phyloP scores from a whole-genome alignment of 129 eudicot species.

The Centaurea solstitialis region DNA sequence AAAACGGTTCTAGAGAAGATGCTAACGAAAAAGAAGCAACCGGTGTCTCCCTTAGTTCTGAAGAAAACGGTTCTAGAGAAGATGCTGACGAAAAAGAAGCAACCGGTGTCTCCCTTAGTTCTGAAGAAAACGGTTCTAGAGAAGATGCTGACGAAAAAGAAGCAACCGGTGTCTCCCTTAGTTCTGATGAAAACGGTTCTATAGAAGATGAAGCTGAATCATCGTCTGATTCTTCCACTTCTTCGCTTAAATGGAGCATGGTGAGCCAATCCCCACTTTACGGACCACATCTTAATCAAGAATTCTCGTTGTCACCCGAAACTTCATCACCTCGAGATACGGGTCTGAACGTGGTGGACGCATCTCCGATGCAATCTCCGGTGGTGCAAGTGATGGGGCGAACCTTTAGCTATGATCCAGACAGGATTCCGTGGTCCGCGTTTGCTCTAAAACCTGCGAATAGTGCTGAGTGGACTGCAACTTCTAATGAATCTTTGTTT shows the following conservation, averaged over 20 bases:
- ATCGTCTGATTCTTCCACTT: background rate
- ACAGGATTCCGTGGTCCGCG: slow-evolving; percentile 57
- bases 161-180: background rate
- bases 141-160: background rate
- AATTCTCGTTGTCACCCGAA: background rate
- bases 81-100: background rate
- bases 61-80: background rate
- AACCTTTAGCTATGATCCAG: slow-evolving; percentile 45
- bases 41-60: background rate
- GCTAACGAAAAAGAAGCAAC: background rate
- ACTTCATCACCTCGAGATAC: background rate
- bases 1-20: background rate
- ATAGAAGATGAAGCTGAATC: background rate
- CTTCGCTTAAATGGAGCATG: slow-evolving; percentile 39
- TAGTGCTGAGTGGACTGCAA: slow-evolving; percentile 52
- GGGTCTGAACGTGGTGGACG: background rate
- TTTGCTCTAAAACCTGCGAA: slow-evolving; percentile 30
- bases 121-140: background rate
- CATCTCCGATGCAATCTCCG: slow-evolving; percentile 40
- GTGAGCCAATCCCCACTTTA: slow-evolving; percentile 38
- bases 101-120: background rate
- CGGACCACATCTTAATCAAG: background rate
- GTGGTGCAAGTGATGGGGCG: slow-evolving; percentile 46
- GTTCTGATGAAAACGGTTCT: slow-evolving; percentile 7
- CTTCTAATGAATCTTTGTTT: slow-evolving; percentile 64